Base-by-base conservation (phyloP, 2,329 filamentous ascomycete species). In the Talaromyces albobiverticillius region DNA sequence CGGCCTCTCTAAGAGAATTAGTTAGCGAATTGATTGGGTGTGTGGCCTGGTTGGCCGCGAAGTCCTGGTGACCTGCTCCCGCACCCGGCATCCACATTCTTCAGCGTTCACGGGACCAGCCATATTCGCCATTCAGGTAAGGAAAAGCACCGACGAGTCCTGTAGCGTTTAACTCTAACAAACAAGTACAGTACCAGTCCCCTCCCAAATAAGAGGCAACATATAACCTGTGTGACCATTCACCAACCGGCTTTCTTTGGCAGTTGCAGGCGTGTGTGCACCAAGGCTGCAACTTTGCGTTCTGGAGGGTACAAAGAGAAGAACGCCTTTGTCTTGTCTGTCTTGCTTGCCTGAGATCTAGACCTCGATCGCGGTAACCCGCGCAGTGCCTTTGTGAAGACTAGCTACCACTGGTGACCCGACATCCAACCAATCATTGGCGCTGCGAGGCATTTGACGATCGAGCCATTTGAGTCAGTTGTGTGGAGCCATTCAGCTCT, bases 21-120 rank as follows among this genome's bases (percentile, higher is more conserved):
- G 26, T 29, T 29, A 46, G 11, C 11, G 20, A 32, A 26, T 38
- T 52, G 31, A 46, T 46, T 46, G 29, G 41, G 48, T 38, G 31
- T 45, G 31, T 26, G 22, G 49, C 43, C 38, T 51, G 25, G 38
- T n/a, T 7, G 48, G 29, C 36, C 29, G 34, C n/a, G 10, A 51
- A 51, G 49, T 45, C 49, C 49, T 45, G 50, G 50, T 52, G 50
- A 52, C 50, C 45, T 52, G 36, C 29, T 52, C 50, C 50, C 50
- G 41, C 50, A 52, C 40, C 40, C 50, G 31, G 50, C 43, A 46
- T 52, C 50, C 50, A 52, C 50, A 52, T 52, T 52, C 50, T 40
- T 52, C 50, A 52, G 50, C 14, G 50, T 52, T 46, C 50, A 52
- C 50, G 50, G 50, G 50, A 52, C 50, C 45, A 29, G 50, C 41